A percentile compares a stretch with the other conserved stretches of the same genome.
These are phyloP conservation scores for Pluteus cervinus DNA, from an alignment of 768 basidiomycete genomes.

Conservation along the genomic window DNA sequence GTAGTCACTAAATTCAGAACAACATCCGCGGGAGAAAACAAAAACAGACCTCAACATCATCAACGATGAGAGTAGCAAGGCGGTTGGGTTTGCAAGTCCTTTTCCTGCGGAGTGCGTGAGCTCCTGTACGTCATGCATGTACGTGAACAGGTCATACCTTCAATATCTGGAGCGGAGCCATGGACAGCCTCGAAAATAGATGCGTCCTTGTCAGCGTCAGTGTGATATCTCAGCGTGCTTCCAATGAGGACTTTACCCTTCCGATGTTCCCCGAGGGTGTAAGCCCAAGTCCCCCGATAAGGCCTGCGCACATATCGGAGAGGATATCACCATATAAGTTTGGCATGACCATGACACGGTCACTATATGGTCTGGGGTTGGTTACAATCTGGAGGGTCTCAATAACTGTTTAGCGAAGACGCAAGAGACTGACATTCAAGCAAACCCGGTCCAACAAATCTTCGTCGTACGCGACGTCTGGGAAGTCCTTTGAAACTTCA, in stretches of 20 bases:
- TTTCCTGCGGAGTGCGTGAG: constrained; percentile 46
- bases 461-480: constrained; percentile 90
- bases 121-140: too few relatives aligned
- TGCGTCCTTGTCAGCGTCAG: constrained; percentile 59
- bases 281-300: constrained; percentile 95
- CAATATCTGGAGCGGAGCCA: constrained; percentile 99
- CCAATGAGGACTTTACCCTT: constrained; percentile 48
- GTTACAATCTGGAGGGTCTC: constrained; percentile 61
- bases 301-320: constrained; percentile 97
- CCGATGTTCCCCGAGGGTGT: constrained; percentile 99
- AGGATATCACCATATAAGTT: constrained; percentile 95
- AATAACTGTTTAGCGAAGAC: background rate
- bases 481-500: constrained; percentile 93
- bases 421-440: constrained; percentile 43
- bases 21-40: constrained; percentile 8
- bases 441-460: constrained; percentile 96
- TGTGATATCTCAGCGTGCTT: constrained; percentile 10
- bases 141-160: constrained; percentile 43
- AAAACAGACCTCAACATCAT: constrained; percentile 90
- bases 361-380: constrained; percentile 89
- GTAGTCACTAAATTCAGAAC: constrained; percentile 12
- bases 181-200: constrained; percentile 99
- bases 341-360: constrained; percentile 99
- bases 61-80: constrained; percentile 85
- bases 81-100: constrained; percentile 98